Percentiles rank a stretch among this genome's conserved stretches.
These are phyloP conservation scores for Diaporthe amygdali DNA, from an alignment of 2,329 filamentous ascomycete genomes.

Conservation along the genomic window DNA sequence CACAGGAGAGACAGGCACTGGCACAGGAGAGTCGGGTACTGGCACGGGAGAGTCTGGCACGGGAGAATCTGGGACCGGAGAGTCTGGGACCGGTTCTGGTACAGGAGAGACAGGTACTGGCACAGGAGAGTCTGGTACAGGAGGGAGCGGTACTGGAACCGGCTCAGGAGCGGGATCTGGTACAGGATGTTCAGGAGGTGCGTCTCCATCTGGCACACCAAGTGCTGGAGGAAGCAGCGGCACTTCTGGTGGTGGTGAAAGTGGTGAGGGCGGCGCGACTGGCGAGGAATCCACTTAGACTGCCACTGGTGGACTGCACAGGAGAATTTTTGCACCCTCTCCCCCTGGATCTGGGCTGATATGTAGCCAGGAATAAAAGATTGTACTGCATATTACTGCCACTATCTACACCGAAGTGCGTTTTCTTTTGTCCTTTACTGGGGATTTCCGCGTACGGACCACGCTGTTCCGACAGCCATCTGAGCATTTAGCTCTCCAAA, in stretches of 20 bases:
- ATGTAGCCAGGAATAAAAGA: too few species aligned
- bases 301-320: neutral
- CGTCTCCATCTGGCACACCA: neutral
- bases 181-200: neutral
- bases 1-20: neutral
- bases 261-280: neutral
- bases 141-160: neutral
- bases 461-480: too few species aligned
- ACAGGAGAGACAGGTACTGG: too few species aligned
- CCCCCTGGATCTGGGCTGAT: too few species aligned
- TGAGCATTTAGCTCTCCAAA: too few species aligned
- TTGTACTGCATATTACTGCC: too few species aligned
- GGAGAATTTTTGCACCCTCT: too few species aligned
- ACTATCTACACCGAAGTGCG: too few species aligned
- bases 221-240: neutral
- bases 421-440: too few species aligned
- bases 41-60: neutral
- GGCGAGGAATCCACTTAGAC: neutral
- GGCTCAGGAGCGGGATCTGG: neutral
- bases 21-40: too few species aligned
- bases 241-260: neutral
- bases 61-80: neutral
- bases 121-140: neutral
- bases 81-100: neutral
- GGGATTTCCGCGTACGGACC: too few species aligned